Evolutionary conservation across 2,329 filamentous ascomycete genomes (phyloP), one percentile per base, ranked within the genome.

Genomic region (Aspergillus fructus): DNA sequence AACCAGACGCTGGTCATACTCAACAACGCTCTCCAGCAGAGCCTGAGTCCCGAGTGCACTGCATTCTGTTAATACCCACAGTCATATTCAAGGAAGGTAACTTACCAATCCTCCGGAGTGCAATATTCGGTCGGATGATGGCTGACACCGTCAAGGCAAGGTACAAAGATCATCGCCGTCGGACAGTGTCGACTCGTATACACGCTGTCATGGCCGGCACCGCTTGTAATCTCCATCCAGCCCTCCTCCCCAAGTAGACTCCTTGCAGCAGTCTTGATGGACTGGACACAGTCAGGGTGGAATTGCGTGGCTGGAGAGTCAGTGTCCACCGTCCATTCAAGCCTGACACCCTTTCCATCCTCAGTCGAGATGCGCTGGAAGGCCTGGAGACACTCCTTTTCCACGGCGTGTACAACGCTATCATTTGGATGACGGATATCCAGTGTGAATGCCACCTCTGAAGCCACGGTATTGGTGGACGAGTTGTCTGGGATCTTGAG

Each of bases 401-500:
- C 84, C 41, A 89, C 78, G 5, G 74, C 69, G 3, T 81, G 75
- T 1, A 89, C 79, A 1, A 78, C 81, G 11, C 71, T 71, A 66
- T 89, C 82, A 5, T 78, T 73, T 13, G 76, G 80, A 3, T 84
- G 79, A 15, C 88, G 82, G 51, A 90, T 83, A 64, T 90, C 88
- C 6, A 90, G 78, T 8, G 81, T 85, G 68, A 90, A 89, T 15
- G 77, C 76, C 6, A 89, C 87, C 41, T 76, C 73, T 2, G 85
- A 85, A 0, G 87, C 84, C 2, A 90, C 83, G 0, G 87, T 90
- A 69, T 90, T 90, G 1, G 85, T 88, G 46, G 81, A 85, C 2
- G 86, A 86, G 0, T 69, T 71, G 0, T 86, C 85, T 21, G 78
- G 79, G 7, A 87, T 73, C 12, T 77, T 85, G 45, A 90, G 69